phyloP scores from a whole-genome alignment of 768 basidiomycete genomes.

The Termitomyces sp. region DNA sequence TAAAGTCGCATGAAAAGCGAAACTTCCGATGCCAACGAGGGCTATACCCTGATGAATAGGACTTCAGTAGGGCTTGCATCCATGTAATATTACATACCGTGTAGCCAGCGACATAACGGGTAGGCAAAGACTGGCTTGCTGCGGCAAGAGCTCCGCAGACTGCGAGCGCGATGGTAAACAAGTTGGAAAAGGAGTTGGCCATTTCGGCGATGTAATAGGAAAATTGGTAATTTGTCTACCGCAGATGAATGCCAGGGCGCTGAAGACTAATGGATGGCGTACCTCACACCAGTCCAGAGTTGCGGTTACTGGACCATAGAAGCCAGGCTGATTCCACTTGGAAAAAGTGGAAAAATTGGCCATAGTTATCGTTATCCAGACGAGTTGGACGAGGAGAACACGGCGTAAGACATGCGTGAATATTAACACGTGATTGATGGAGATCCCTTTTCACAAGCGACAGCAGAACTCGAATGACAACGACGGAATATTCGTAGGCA shows the following conservation, averaged over 20 bases:
- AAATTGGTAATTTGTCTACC: conserved; percentile 72
- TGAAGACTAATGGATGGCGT: not conserved
- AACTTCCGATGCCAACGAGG: conserved; percentile 70
- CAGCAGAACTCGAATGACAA: not conserved
- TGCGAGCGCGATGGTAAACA: conserved; percentile 51
- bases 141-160: conserved; percentile 39
- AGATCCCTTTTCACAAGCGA: not conserved
- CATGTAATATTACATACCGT: conserved; percentile 22
- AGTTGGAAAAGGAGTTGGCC: conserved; percentile 68
- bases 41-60: conserved; percentile 47
- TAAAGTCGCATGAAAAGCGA: conserved; percentile 75
- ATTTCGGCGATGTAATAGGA: conserved; percentile 74
- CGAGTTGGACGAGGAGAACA: not conserved
- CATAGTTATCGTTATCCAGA: conserved; percentile 17
- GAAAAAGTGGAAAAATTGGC: conserved; percentile 29
- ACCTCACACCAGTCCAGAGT: conserved; percentile 76
- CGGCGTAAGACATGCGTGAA: not conserved
- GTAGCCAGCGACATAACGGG: conserved; percentile 37
- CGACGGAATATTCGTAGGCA: not conserved
- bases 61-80: not conserved
- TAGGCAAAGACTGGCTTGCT: conserved; percentile 28
- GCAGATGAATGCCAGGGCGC: not conserved
- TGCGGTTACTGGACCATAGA: conserved; percentile 63
- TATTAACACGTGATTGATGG: conserved; percentile 8
- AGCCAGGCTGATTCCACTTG: conserved; percentile 31